phyloP scores from a whole-genome alignment of 2,329 filamentous ascomycete species.

The Pezicula carpinea region DNA sequence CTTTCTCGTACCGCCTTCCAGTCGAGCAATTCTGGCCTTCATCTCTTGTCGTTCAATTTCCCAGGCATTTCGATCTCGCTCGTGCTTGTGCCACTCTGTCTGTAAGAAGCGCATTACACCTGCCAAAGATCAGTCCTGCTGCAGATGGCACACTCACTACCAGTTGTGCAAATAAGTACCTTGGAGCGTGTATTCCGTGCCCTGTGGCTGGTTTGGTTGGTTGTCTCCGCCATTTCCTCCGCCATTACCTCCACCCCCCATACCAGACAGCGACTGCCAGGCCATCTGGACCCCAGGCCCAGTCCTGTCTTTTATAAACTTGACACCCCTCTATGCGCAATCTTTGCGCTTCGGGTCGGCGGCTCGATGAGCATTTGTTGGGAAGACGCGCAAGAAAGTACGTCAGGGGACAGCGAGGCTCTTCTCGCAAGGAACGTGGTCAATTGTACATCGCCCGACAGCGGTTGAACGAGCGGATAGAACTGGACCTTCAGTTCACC shows the following conservation, averaged over 20 bases:
- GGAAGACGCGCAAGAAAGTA: slow-evolving; percentile 14
- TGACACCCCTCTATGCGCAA: slow-evolving; percentile 4
- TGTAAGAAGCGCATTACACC: slow-evolving; percentile 99
- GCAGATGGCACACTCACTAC: neutral
- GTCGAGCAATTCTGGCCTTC: slow-evolving; percentile 92
- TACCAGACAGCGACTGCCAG: slow-evolving; percentile 64
- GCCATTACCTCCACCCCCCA: slow-evolving; percentile 28
- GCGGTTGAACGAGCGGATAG: neutral
- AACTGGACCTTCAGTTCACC: neutral
- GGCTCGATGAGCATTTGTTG: slow-evolving; percentile 18
- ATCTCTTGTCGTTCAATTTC: slow-evolving; percentile 99
- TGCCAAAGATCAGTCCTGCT: slow-evolving; percentile 62
- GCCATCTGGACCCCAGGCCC: slow-evolving; percentile 47
- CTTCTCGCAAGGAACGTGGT: slow-evolving; percentile 1
- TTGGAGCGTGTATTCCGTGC: slow-evolving; percentile 69
- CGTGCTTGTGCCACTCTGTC: slow-evolving; percentile 98
- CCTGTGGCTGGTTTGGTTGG: slow-evolving; percentile 43
- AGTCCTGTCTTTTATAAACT: slow-evolving; percentile 4
- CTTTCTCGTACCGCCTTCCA: slow-evolving; percentile 85
- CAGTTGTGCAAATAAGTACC: slow-evolving; percentile 37
- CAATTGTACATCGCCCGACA: neutral
- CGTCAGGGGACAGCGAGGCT: slow-evolving; percentile 2
- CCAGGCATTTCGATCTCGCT: slow-evolving; percentile 96
- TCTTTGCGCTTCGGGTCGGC: slow-evolving; percentile 6
- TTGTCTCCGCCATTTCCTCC: slow-evolving; percentile 22